Conservation (phyloP, 805 yeast genomes). For the Teunomyces kruisii region DNA sequence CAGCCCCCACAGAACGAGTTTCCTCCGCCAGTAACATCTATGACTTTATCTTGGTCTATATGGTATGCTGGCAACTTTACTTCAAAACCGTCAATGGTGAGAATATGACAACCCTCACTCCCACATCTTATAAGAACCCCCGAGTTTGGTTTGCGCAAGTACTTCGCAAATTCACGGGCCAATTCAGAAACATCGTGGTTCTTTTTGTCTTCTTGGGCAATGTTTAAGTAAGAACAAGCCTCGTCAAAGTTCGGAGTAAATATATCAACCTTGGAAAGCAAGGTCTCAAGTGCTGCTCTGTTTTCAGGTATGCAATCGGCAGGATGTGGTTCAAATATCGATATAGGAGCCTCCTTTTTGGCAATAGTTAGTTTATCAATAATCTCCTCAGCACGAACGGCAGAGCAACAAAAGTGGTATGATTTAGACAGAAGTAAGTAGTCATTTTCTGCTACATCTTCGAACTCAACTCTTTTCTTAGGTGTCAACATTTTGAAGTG, state of each 20-base stretch:
- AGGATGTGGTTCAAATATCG: conserved; percentile 88
- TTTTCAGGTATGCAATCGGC: conserved; percentile 61
- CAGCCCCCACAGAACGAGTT: conserved; percentile 45
- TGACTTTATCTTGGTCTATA: conserved; percentile 31
- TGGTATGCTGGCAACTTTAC: conserved; percentile 78
- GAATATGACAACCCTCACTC: conserved; percentile 59
- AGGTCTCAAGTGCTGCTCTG: conserved; percentile 24
- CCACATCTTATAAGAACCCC: conserved; percentile 78
- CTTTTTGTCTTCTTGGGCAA: background rate
- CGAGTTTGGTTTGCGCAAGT: conserved; percentile 39
- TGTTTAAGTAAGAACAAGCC: conserved; percentile 58
- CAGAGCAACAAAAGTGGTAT: conserved; percentile 75
- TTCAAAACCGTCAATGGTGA: conserved; percentile 23
- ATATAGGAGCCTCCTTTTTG: conserved; percentile 30
- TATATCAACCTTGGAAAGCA: conserved; percentile 51
- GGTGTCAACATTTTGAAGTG: conserved; percentile 61
- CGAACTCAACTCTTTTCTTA: conserved; percentile 56
- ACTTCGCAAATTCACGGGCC: conserved; percentile 40
- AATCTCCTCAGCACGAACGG: conserved; percentile 56
- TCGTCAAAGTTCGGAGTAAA: conserved; percentile 86
- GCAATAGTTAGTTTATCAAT: conserved; percentile 30
- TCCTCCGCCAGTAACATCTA: conserved; percentile 48
- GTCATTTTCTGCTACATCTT: conserved; percentile 48
- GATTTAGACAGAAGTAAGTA: conserved; percentile 39
- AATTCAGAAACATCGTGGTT: conserved; percentile 15